phyloP scores from a whole-genome alignment of 2,329 filamentous ascomycete species.

The Neurospora sp. region DNA sequence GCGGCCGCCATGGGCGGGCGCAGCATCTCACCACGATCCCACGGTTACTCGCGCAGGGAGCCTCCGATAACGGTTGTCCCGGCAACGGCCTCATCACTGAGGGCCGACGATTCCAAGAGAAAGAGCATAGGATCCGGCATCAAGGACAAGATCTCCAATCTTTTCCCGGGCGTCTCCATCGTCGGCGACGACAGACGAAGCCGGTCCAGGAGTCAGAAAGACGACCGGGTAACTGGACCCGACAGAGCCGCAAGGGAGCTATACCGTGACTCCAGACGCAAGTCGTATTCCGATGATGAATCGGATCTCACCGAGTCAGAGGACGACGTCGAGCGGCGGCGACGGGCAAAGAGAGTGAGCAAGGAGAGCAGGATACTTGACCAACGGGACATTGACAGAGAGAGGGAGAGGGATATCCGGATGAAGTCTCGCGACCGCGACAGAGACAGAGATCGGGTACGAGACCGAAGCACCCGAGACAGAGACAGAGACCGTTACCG shows the following conservation, averaged over 20 bases:
- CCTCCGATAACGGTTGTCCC: background rate
- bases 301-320: slow-evolving; percentile 19
- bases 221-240: background rate
- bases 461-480: slow-evolving; percentile 8
- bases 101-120: slow-evolving; percentile 26
- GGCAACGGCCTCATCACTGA: background rate
- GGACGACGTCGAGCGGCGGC: background rate
- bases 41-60: background rate
- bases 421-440: slow-evolving; percentile 17
- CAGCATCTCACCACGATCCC: background rate
- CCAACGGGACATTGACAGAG: slow-evolving; percentile 8
- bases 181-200: slow-evolving; percentile 1
- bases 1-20: background rate
- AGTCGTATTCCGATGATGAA: slow-evolving; percentile 30
- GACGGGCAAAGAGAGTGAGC: background rate
- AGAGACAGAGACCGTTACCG: background rate
- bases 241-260: slow-evolving; percentile 20
- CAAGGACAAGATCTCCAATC: slow-evolving; percentile 33
- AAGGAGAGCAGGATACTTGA: background rate
- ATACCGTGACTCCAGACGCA: slow-evolving; percentile 28
- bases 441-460: slow-evolving; percentile 13
- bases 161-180: slow-evolving; percentile 26
- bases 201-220: slow-evolving; percentile 1
- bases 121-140: slow-evolving; percentile 27
- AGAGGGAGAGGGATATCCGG: slow-evolving; percentile 17